Percentiles rank a stretch among this genome's conserved stretches.
Evolutionary conservation across 2,329 filamentous ascomycete species (phyloP).

Genomic region (Helminthosporium solani): DNA sequence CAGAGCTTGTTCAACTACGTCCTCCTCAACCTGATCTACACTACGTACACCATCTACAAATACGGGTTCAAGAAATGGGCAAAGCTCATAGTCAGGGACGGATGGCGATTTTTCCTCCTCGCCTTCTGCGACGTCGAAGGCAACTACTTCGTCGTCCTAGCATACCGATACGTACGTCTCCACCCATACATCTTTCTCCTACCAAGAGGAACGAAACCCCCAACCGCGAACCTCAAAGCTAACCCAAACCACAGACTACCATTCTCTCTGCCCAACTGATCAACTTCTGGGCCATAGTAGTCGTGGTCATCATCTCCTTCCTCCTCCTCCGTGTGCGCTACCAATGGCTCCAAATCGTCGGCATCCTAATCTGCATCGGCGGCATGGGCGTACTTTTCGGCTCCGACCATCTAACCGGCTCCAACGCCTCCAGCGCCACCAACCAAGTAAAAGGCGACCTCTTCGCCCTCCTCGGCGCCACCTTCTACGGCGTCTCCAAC

Average conservation of each 20-base stretch:
- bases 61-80: slow-evolving; percentile 74
- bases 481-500: slow-evolving; percentile 88
- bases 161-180: slow-evolving; percentile 64
- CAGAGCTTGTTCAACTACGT: slow-evolving; percentile 96
- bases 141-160: slow-evolving; percentile 96
- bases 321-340: slow-evolving; percentile 83
- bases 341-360: slow-evolving; percentile 77
- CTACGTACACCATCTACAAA: slow-evolving; percentile 72
- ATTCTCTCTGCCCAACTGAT: slow-evolving; percentile 91
- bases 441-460: slow-evolving; percentile 87
- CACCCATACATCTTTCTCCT: neutral
- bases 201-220: neutral
- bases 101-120: slow-evolving; percentile 90
- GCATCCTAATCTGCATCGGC: slow-evolving; percentile 87
- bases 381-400: slow-evolving; percentile 86
- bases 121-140: slow-evolving; percentile 93
- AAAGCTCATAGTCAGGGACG: slow-evolving; percentile 64
- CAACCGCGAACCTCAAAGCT: neutral
- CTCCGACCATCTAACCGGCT: slow-evolving; percentile 79
- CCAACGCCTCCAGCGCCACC: slow-evolving; percentile 66
- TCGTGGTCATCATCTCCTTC: slow-evolving; percentile 85
- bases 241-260: slow-evolving; percentile 63
- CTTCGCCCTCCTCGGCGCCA: slow-evolving; percentile 85
- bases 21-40: slow-evolving; percentile 78
- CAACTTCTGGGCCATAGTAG: slow-evolving; percentile 98